Conservation (phyloP, 148 eudicot genomes). For the Fagopyrum tataricum region DNA sequence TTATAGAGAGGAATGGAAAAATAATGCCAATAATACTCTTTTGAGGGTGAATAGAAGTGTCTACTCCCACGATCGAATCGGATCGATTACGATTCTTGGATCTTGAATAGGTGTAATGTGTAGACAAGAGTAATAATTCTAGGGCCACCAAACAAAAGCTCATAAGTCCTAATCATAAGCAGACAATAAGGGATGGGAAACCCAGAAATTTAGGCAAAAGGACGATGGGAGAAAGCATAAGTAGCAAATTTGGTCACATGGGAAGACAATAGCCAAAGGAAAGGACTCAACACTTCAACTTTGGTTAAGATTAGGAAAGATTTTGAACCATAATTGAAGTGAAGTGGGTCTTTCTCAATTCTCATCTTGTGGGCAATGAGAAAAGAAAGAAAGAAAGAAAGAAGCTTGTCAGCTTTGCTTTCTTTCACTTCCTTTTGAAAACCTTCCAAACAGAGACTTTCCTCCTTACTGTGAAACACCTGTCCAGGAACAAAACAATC, state of each 20-base stretch:
- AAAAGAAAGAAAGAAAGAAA: background rate
- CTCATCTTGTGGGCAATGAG: constrained; percentile 1
- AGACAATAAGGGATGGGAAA: background rate
- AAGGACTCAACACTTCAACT: background rate
- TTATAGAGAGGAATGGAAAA: too few species aligned
- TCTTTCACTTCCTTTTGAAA: background rate
- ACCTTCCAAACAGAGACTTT: background rate
- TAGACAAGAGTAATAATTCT: background rate
- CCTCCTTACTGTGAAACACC: background rate
- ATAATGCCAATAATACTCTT: too few species aligned
- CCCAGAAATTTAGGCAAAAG: background rate
- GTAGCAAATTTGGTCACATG: background rate
- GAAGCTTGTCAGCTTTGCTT: background rate
- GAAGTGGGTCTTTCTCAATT: background rate
- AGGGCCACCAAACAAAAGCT: background rate
- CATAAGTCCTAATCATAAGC: background rate
- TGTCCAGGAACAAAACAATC: background rate
- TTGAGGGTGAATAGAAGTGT: too few species aligned
- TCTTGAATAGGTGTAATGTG: background rate
- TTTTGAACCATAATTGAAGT: background rate
- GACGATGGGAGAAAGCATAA: background rate
- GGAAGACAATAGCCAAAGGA: background rate
- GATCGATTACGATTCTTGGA: background rate
- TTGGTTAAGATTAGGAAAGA: background rate
- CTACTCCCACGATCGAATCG: background rate